Evolutionary conservation across 2,329 filamentous ascomycete genomes (phyloP), one percentile per base, ranked within the genome.

Genomic region (Ambrosiella beaveri): DNA sequence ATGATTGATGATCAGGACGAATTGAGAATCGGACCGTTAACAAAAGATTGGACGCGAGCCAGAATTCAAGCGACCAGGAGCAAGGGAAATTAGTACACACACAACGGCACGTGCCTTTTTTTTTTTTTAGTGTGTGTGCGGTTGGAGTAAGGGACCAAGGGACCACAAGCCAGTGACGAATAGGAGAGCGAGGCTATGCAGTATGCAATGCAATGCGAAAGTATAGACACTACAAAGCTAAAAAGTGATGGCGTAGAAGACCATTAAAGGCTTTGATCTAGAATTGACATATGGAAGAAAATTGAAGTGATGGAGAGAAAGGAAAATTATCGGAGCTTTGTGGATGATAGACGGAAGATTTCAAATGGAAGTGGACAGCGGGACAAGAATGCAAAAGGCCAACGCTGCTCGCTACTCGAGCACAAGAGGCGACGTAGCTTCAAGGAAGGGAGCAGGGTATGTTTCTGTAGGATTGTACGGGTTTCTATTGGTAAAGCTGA

Each of bases 351-450:
- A 27, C 27, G 3, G 19, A 27, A 27, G 27, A 27, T 27, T 27
- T 27, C 27, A 27, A 27, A 4, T 27, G 27, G 27, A 27, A 27
- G 27, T 27, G 27, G 27, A 27, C 27, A 27, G 27, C 27, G 5
- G 27, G 27, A 27, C 27, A 27, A 27, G 27, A 27, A 27, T 27
- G 27, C 27, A 27, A 27, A 27, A 27, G 27, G 3, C 27, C 27
- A 27, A 41, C n/a, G 11, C 11, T 11, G 40, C 40, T 41, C 11
- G 40, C 44, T 15, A 47, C 11, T 51, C 54, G 57, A 27, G 49
- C 47, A 40, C 57, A 59, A 59, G 58, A 59, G 58, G 58, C 58
- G 58, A 59, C 58, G 58, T 59, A 59, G 58, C 58, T 59, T 59
- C 57, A 57, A 56, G 58, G 38, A 56, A 38, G 41, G 41, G 38